Percentiles rank a stretch among this genome's conserved stretches.
Conservation (phyloP, 2,329 filamentous ascomycete species). For the Fusarium musae region DNA sequence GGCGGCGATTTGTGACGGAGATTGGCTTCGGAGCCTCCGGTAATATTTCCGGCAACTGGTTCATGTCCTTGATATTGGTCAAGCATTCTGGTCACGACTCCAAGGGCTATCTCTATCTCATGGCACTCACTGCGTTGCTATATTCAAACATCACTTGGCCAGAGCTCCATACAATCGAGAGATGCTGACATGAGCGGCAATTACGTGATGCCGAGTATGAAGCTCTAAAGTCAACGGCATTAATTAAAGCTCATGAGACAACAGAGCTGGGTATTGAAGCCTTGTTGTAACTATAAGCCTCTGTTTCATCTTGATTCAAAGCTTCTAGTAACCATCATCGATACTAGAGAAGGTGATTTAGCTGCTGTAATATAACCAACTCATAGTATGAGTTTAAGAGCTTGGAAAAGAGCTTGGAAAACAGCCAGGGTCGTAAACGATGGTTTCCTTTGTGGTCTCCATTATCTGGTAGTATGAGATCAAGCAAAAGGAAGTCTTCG, state of each 20-base stretch:
- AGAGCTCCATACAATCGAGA: neutral
- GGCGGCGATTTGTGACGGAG: conserved; percentile 26
- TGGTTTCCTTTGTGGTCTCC: neutral
- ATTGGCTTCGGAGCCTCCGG: conserved; percentile 7
- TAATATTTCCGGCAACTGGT: neutral
- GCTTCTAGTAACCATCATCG: neutral
- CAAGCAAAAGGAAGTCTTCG: neutral
- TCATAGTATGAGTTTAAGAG: neutral
- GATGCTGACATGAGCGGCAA: neutral
- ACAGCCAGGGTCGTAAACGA: neutral
- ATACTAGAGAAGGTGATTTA: neutral
- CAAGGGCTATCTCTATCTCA: neutral
- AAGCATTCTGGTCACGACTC: neutral
- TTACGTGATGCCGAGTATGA: neutral
- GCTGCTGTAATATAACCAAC: no score
- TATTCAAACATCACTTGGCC: neutral
- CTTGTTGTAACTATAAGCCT: neutral
- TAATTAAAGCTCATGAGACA: no score
- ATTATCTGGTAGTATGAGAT: neutral
- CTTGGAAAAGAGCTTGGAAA: neutral
- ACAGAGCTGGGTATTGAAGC: neutral
- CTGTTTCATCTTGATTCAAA: neutral
- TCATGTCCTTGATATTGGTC: neutral
- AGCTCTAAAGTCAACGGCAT: neutral
- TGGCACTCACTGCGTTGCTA: neutral